phyloP scores from a whole-genome alignment of 1,284 basidiomycete genomes.

The Exobasidium cylindrosporum region DNA sequence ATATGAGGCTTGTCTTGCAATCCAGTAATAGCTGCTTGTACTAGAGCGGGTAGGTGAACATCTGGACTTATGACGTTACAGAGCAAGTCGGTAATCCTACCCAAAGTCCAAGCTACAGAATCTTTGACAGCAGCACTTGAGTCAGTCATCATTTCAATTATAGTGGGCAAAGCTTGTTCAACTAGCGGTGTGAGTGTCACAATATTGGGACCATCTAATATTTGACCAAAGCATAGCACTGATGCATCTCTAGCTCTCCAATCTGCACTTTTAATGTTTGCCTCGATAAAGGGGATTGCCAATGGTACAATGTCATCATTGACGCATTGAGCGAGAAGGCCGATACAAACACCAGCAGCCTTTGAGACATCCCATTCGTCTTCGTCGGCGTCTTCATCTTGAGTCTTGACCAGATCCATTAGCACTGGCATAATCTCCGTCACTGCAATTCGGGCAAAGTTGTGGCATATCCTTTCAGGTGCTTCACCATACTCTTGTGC shows the following conservation, averaged over 20 bases:
- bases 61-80: slow-evolving; percentile 84
- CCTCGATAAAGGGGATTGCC: slow-evolving; percentile 96
- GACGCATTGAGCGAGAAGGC: slow-evolving; percentile 83
- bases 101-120: slow-evolving; percentile 96
- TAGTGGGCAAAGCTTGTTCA: slow-evolving; percentile 84
- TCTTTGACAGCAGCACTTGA: slow-evolving; percentile 84
- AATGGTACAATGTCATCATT: slow-evolving; percentile 84
- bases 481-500: slow-evolving; percentile 85
- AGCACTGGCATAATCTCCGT: slow-evolving; percentile 92
- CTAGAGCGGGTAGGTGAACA: slow-evolving; percentile 77
- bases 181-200: slow-evolving; percentile 82
- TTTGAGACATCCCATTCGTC: slow-evolving; percentile 99
- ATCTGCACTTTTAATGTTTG: slow-evolving; percentile 81
- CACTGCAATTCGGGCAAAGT: slow-evolving; percentile 90
- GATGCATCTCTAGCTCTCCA: slow-evolving; percentile 97
- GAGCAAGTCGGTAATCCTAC: slow-evolving; percentile 87
- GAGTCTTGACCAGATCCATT: slow-evolving; percentile 79
- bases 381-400: slow-evolving; percentile 95
- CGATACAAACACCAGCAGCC: slow-evolving; percentile 92
- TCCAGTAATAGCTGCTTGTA: slow-evolving; percentile 78
- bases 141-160: slow-evolving; percentile 95
- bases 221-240: slow-evolving; percentile 96
- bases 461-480: slow-evolving; percentile 81
- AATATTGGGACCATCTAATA: slow-evolving; percentile 91
- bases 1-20: slow-evolving; percentile 81